Conservation (phyloP, 345 rosid genomes). For the Mallotus nudiflorus region DNA sequence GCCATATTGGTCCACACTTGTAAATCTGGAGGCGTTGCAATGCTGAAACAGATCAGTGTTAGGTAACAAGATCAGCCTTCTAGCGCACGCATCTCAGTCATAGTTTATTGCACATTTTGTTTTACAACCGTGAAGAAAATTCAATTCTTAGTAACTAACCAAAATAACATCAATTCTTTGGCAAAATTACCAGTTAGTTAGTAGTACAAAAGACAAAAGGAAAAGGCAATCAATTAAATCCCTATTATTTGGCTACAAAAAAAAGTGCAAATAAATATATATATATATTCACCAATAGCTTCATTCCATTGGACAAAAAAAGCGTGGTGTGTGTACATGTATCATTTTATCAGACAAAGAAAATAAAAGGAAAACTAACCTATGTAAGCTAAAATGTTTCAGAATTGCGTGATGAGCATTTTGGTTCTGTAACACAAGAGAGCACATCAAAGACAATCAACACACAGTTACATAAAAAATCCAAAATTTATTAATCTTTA, state of each 20-base stretch:
- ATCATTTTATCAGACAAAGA: no score
- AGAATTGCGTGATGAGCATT: constrained; percentile 83
- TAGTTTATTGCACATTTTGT: constrained; percentile 11
- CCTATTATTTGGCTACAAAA: neutral
- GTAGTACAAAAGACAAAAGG: constrained; percentile 2
- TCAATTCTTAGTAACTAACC: neutral
- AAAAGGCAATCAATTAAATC: constrained; percentile 1
- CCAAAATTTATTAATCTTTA: constrained; percentile 1
- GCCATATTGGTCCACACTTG: constrained; percentile 41
- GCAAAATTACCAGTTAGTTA: constrained; percentile 1
- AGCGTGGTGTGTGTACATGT: no score
- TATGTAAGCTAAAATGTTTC: constrained; percentile 63
- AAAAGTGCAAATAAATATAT: no score
- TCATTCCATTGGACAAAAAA: neutral
- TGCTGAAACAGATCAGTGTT: constrained; percentile 35
- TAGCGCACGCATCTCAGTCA: neutral
- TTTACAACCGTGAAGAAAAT: neutral
- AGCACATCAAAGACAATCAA: constrained; percentile 20
- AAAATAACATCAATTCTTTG: neutral
- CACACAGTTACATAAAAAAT: constrained; percentile 1
- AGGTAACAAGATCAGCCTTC: constrained; percentile 19
- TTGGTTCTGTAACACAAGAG: constrained; percentile 65
- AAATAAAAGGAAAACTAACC: constrained; percentile 46
- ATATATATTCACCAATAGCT: neutral
- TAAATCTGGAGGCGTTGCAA: constrained; percentile 31